These are phyloP conservation scores for Penicillium sp. DNA, from an alignment of 2,329 filamentous ascomycete species.

Conservation along the genomic window DNA sequence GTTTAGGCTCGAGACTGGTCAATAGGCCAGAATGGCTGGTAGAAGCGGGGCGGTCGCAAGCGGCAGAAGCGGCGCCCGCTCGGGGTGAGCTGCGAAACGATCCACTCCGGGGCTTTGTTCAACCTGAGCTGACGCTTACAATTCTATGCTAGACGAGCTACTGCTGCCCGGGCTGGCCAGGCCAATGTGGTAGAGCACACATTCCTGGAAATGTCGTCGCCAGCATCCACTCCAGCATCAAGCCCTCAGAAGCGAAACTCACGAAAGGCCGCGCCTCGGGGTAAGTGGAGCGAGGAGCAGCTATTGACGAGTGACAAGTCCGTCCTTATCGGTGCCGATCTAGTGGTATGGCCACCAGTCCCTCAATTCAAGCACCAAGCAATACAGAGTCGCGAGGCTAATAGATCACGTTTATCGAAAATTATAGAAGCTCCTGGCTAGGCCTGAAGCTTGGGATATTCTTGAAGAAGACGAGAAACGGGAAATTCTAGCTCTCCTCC, in stretches of 20 bases:
- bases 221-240: constrained; percentile 21
- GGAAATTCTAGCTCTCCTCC: constrained; percentile 46
- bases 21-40: constrained; percentile 38
- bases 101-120: constrained; percentile 4
- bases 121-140: constrained; percentile 5
- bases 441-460: constrained; percentile 46
- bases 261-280: constrained; percentile 38
- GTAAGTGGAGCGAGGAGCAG: constrained; percentile 44
- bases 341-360: constrained; percentile 39
- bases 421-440: constrained; percentile 45
- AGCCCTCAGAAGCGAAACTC: constrained; percentile 39
- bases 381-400: not conserved
- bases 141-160: constrained; percentile 30
- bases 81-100: constrained; percentile 26
- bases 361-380: not conserved
- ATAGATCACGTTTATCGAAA: not conserved
- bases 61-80: constrained; percentile 33
- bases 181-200: constrained; percentile 33
- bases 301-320: constrained; percentile 46
- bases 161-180: constrained; percentile 25
- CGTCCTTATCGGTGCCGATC: constrained; percentile 40
- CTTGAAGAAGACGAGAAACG: constrained; percentile 48
- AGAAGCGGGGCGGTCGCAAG: constrained; percentile 40
- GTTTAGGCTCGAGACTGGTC: constrained; percentile 26
- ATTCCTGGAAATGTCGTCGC: constrained; percentile 34